These are phyloP conservation scores for Geosmithia morbida DNA, from an alignment of 2,329 filamentous ascomycete species.

Conservation along the genomic window DNA sequence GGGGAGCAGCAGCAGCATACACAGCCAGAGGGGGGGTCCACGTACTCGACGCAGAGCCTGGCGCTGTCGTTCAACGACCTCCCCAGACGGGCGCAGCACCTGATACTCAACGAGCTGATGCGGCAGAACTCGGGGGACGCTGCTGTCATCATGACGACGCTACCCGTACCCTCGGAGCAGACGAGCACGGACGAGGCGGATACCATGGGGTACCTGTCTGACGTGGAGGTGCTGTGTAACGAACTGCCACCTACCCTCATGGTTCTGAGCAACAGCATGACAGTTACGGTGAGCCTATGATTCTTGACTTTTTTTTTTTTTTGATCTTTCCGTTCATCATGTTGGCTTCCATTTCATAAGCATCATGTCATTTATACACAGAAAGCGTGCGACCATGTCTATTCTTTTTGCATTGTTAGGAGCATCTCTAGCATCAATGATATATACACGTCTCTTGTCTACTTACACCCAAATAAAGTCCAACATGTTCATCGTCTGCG, in stretches of 20 bases:
- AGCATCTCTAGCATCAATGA: background rate
- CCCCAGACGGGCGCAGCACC: slow-evolving; percentile 69
- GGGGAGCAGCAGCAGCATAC: slow-evolving; percentile 4
- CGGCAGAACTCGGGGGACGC: slow-evolving; percentile 51
- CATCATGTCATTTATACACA: too few species aligned
- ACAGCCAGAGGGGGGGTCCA: slow-evolving; percentile 17
- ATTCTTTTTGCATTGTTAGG: background rate
- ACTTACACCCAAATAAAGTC: background rate
- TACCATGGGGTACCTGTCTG: slow-evolving; percentile 60
- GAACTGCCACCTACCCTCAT: slow-evolving; percentile 62
- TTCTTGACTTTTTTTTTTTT: background rate
- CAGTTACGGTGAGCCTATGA: slow-evolving; percentile 62
- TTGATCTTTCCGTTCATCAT: background rate
- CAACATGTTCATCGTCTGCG: background rate
- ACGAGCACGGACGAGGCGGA: slow-evolving; percentile 57
- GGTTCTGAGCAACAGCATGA: slow-evolving; percentile 82
- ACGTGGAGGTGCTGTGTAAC: slow-evolving; percentile 65
- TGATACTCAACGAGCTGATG: slow-evolving; percentile 80
- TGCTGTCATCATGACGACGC: slow-evolving; percentile 68
- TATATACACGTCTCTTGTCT: background rate
- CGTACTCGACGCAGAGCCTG: slow-evolving; percentile 44
- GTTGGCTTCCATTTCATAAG: slow-evolving; percentile 5
- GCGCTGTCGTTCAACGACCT: slow-evolving; percentile 77
- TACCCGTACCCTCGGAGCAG: slow-evolving; percentile 68
- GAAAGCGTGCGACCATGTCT: background rate